Conservation (phyloP, 768 basidiomycete genomes). For the Mycena belliarum region DNA sequence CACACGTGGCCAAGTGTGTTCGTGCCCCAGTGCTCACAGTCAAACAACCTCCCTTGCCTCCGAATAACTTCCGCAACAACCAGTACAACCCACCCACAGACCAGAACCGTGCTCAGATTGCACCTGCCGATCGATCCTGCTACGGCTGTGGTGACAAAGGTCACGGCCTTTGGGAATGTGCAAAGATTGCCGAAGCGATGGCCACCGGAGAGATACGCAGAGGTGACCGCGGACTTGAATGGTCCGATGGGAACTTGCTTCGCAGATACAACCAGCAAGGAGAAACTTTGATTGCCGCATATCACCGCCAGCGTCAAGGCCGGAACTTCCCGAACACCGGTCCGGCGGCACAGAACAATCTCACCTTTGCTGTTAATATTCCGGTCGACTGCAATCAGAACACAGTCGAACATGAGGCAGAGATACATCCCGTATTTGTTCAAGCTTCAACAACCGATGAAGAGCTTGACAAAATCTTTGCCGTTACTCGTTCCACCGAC, state of each 20-base stretch:
- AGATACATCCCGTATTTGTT: too few species aligned
- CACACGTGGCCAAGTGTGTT: background rate
- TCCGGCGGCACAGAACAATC: background rate
- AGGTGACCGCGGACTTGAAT: conserved; percentile 2
- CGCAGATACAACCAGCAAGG: conserved; percentile 1
- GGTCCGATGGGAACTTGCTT: background rate
- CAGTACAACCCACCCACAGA: background rate
- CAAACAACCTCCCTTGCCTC: background rate
- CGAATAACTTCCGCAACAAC: background rate
- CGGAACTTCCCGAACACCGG: too few species aligned
- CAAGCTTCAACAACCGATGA: too few species aligned
- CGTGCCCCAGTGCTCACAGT: background rate
- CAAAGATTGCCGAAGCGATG: background rate
- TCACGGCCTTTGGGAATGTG: conserved; percentile 1
- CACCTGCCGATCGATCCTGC: background rate
- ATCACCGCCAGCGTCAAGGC: background rate
- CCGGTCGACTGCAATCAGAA: background rate
- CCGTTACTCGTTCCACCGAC: too few species aligned
- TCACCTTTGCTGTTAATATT: background rate
- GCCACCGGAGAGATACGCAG: background rate
- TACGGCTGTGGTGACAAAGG: conserved; percentile 1
- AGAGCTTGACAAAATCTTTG: too few species aligned
- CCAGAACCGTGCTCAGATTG: background rate
- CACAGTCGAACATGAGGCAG: too few species aligned
- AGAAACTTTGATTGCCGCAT: background rate